Conservation (phyloP, 164 flowering plant species). For the Kingdonia uniflora region DNA sequence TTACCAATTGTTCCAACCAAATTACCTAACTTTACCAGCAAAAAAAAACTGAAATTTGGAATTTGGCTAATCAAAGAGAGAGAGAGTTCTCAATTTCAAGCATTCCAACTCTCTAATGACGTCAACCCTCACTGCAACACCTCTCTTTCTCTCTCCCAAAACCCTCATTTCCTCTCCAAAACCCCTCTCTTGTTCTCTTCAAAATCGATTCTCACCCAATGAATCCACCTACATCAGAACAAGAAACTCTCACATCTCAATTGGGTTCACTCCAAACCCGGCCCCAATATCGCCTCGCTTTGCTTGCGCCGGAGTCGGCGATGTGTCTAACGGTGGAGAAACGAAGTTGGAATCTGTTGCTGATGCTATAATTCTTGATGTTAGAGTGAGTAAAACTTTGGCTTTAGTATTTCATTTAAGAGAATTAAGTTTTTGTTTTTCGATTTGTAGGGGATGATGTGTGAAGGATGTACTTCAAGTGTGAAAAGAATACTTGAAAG, state of each 20-base stretch:
- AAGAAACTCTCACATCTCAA: slow-evolving; percentile 6
- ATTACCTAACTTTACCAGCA: too few relatives aligned
- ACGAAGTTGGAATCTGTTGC: slow-evolving; percentile 7
- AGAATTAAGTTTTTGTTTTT: neutral
- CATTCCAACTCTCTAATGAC: slow-evolving; percentile 21
- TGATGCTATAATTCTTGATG: slow-evolving; percentile 81
- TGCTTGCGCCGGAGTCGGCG: slow-evolving; percentile 42
- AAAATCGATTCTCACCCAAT: slow-evolving; percentile 6
- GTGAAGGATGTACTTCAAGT: slow-evolving; percentile 88
- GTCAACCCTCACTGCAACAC: slow-evolving; percentile 21
- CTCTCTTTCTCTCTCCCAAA: slow-evolving; percentile 28
- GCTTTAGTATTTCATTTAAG: neutral
- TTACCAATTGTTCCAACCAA: too few relatives aligned
- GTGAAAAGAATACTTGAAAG: slow-evolving; percentile 79
- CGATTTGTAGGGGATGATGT: slow-evolving; percentile 65
- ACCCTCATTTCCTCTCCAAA: slow-evolving; percentile 16
- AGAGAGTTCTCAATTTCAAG: too few relatives aligned
- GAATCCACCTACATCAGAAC: slow-evolving; percentile 10
- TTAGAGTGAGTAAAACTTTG: slow-evolving; percentile 40
- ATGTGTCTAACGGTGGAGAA: too few relatives aligned
- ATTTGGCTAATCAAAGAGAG: too few relatives aligned
- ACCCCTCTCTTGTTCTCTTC: slow-evolving; percentile 16
- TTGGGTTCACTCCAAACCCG: slow-evolving; percentile 3
- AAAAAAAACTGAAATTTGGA: too few relatives aligned
- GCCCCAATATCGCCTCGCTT: slow-evolving; percentile 27